Percentiles rank a stretch among this genome's conserved stretches.
Conservation (phyloP, 306 rosid species). For the Mucuna pruriens region DNA sequence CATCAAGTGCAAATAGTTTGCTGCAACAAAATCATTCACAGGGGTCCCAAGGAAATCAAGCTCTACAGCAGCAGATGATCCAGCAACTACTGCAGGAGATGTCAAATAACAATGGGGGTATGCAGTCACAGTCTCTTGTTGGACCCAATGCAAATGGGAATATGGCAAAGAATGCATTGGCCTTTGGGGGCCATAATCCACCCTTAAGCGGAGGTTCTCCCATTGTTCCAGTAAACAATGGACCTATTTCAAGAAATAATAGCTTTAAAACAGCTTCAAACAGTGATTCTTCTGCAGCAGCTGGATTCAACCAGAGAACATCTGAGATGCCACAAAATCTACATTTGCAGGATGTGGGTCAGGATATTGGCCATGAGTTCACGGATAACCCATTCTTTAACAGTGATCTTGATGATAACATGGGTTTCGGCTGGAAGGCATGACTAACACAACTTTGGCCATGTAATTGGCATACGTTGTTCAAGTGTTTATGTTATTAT, state of each 20-base stretch:
- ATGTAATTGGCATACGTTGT: conserved; percentile 43
- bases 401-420: conserved; percentile 70
- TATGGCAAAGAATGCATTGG: conserved; percentile 51
- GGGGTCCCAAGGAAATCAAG: conserved; percentile 61
- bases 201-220: conserved; percentile 42
- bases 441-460: conserved; percentile 63
- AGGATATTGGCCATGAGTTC: conserved; percentile 71
- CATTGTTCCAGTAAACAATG: conserved; percentile 56
- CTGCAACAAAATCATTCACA: conserved; percentile 63
- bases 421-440: conserved; percentile 81
- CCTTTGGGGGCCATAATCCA: conserved; percentile 59
- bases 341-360: conserved; percentile 72
- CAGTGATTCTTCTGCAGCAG: conserved; percentile 74
- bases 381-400: conserved; percentile 67
- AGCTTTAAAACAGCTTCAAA: conserved; percentile 84
- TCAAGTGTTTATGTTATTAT: conserved; percentile 46
- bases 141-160: conserved; percentile 64
- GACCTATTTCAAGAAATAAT: conserved; percentile 71
- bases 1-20: conserved; percentile 56
- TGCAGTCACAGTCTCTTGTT: conserved; percentile 53
- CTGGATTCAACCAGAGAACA: conserved; percentile 69
- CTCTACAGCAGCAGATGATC: conserved; percentile 74
- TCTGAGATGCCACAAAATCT: conserved; percentile 63
- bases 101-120: conserved; percentile 60
- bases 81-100: conserved; percentile 77